Evolutionary conservation across 768 basidiomycete species (phyloP).

Genomic region (Rubroboletus pulcherrimus): DNA sequence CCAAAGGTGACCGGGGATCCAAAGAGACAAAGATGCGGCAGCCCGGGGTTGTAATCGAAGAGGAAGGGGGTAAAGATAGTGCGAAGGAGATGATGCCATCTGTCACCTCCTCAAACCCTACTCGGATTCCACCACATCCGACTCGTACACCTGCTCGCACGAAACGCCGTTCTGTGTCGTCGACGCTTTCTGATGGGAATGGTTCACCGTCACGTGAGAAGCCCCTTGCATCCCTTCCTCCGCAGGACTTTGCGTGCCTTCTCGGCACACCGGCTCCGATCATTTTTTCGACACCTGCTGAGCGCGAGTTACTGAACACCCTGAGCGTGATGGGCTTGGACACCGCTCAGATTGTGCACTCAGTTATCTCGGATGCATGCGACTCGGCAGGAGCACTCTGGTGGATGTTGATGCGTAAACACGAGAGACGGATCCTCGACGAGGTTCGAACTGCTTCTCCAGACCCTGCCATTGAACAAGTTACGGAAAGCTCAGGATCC

Average conservation of each 20-base stretch:
- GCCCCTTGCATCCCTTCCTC: constrained; percentile 33
- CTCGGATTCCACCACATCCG: constrained; percentile 54
- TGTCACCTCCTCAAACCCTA: constrained; percentile 21
- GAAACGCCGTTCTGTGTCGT: constrained; percentile 93
- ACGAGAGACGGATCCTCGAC: constrained; percentile 54
- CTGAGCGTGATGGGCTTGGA: constrained; percentile 83
- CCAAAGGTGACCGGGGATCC: constrained; percentile 33
- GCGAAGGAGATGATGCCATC: constrained; percentile 7
- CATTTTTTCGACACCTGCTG: constrained; percentile 82
- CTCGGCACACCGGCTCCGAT: constrained; percentile 66
- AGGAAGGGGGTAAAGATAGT: constrained; percentile 30
- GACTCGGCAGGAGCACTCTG: constrained; percentile 88
- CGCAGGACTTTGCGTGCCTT: constrained; percentile 59
- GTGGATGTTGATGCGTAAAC: constrained; percentile 92
- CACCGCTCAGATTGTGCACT: constrained; percentile 92
- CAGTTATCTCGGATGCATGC: constrained; percentile 87
- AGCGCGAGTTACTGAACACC: constrained; percentile 73
- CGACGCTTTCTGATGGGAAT: constrained; percentile 66
- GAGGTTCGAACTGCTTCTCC: constrained; percentile 26
- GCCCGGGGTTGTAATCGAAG: constrained; percentile 53
- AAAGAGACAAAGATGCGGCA: constrained; percentile 35
- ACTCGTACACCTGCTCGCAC: constrained; percentile 90
- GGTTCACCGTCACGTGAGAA: constrained; percentile 51
- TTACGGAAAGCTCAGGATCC: constrained; percentile 19
- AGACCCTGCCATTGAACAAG: constrained; percentile 18